These are phyloP conservation scores for Nasturtium officinale DNA, from an alignment of 345 rosid genomes.

Conservation along the genomic window DNA sequence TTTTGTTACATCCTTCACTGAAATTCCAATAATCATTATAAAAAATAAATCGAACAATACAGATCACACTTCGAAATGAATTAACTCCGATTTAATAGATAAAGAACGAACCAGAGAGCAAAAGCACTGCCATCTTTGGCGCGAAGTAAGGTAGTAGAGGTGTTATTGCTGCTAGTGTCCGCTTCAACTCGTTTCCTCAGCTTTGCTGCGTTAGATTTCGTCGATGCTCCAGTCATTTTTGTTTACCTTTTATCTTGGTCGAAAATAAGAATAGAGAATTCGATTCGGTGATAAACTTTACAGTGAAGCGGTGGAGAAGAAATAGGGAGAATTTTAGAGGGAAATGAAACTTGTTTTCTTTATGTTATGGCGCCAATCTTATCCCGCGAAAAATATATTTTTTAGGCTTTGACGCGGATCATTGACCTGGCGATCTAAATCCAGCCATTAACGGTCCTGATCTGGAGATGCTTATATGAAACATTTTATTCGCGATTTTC, in stretches of 20 bases:
- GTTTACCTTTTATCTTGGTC: neutral
- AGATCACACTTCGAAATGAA: neutral
- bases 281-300: slow-evolving; percentile 7
- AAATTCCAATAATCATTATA: neutral
- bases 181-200: slow-evolving; percentile 87
- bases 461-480: too few relatives aligned
- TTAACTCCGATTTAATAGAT: too few relatives aligned
- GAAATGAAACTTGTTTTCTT: slow-evolving; percentile 25
- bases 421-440: neutral
- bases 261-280: too few relatives aligned
- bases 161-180: slow-evolving; percentile 19
- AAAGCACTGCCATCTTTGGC: slow-evolving; percentile 91
- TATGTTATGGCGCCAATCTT: slow-evolving; percentile 19
- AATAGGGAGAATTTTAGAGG: slow-evolving; percentile 29
- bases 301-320: slow-evolving; percentile 26
- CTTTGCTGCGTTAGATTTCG: slow-evolving; percentile 54
- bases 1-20: slow-evolving; percentile 81
- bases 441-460: too few relatives aligned
- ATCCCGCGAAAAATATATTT: slow-evolving; percentile 8
- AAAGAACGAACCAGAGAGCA: slow-evolving; percentile 57
- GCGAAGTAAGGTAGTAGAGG: slow-evolving; percentile 55
- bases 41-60: neutral
- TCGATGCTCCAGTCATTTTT: slow-evolving; percentile 46
- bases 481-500: too few relatives aligned
- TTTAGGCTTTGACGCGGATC: slow-evolving; percentile 25